phyloP scores from a whole-genome alignment of 2,329 filamentous ascomycete species.

The Ophiostoma himal-ulmi region DNA sequence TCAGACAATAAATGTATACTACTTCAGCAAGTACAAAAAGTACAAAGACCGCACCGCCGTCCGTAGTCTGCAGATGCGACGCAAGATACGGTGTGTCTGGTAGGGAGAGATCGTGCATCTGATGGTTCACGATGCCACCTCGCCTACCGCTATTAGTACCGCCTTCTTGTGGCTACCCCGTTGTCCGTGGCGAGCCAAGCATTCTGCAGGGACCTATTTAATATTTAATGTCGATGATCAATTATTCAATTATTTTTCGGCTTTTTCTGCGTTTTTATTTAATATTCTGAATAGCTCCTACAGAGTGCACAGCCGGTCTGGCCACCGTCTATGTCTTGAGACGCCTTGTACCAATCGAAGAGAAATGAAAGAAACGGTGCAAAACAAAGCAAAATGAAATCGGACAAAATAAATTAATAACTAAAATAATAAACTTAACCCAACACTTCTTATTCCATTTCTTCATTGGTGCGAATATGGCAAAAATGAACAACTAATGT shows the following conservation, averaged over 20 bases:
- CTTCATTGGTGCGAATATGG: not conserved
- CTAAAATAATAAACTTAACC: not conserved
- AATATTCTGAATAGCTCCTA: no score
- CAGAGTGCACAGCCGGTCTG: no score
- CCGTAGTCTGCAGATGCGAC: not conserved
- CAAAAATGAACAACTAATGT: not conserved
- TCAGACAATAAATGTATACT: no score
- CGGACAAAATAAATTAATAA: not conserved
- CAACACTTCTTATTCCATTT: not conserved
- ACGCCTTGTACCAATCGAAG: no score
- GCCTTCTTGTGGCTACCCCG: not conserved
- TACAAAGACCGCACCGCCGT: not conserved
- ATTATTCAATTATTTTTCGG: not conserved
- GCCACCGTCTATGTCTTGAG: no score
- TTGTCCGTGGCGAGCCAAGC: not conserved
- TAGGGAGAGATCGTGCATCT: not conserved
- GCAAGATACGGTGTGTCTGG: slow-evolving; percentile 2
- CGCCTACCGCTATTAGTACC: not conserved
- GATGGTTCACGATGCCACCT: slow-evolving; percentile 2
- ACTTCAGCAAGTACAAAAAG: no score
- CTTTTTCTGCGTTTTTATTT: no score
- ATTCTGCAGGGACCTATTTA: not conserved
- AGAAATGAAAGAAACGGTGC: no score
- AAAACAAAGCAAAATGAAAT: no score
- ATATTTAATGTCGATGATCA: not conserved